Conservation (phyloP, 805 yeast species). For the Metschnikowia colocasiae region DNA sequence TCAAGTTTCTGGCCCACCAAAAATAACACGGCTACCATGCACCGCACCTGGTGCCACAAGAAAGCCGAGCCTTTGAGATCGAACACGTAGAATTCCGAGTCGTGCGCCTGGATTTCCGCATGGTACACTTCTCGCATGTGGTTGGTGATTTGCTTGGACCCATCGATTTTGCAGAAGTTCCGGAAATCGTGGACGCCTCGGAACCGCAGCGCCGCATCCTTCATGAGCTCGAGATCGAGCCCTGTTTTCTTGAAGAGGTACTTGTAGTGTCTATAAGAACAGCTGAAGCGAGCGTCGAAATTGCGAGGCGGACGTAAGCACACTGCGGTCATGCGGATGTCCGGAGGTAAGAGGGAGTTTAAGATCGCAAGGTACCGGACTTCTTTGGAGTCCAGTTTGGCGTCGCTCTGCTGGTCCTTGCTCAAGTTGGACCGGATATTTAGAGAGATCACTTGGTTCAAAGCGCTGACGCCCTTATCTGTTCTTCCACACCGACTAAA, state of each 20-base stretch:
- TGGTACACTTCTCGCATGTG: conserved; percentile 60
- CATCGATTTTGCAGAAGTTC: conserved; percentile 92
- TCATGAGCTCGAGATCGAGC: conserved; percentile 66
- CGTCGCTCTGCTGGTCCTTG: conserved; percentile 56
- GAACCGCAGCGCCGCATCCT: conserved; percentile 56
- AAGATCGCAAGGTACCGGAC: conserved; percentile 71
- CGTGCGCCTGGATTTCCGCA: conserved; percentile 43
- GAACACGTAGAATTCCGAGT: conserved; percentile 56
- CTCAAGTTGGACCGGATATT: conserved; percentile 66
- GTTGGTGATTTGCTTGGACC: conserved; percentile 85
- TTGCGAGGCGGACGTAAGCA: conserved; percentile 76
- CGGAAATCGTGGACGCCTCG: conserved; percentile 86
- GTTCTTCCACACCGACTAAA: conserved; percentile 95
- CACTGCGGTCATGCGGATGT: conserved; percentile 77
- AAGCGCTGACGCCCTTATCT: conserved; percentile 94
- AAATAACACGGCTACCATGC: conserved; percentile 84
- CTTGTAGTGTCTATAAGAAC: conserved; percentile 79
- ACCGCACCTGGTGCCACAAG: conserved; percentile 96
- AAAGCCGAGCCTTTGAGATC: conserved; percentile 87
- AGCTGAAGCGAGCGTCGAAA: conserved; percentile 92
- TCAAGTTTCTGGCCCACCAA: conserved; percentile 79
- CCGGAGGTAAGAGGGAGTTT: conserved; percentile 75
- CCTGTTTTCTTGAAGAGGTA: conserved; percentile 63
- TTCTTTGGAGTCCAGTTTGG: conserved; percentile 60
- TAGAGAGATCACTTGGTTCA: conserved; percentile 89